Conservation (phyloP, 805 yeast species). For the Wickerhamomyces hampshirensis region DNA sequence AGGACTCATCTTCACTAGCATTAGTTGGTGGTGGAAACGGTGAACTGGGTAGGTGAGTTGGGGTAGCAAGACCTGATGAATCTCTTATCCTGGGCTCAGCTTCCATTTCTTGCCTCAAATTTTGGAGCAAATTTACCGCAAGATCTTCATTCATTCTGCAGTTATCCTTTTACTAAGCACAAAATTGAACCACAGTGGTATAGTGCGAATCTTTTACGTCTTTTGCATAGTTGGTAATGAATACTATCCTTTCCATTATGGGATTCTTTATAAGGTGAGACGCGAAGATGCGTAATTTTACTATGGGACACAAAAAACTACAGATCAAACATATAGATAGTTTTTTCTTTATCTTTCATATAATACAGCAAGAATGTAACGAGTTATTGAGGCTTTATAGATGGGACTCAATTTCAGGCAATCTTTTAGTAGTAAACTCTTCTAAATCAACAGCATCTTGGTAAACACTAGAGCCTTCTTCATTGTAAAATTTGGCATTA, state of each 20-base stretch:
- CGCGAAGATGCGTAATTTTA: too few relatives aligned
- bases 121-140: background rate
- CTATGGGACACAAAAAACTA: too few relatives aligned
- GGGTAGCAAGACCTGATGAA: slow-evolving; percentile 7
- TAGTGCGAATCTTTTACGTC: too few relatives aligned
- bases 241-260: too few relatives aligned
- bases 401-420: slow-evolving; percentile 17
- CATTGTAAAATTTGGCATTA: slow-evolving; percentile 84
- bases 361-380: too few relatives aligned
- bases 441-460: slow-evolving; percentile 76
- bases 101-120: background rate
- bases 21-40: slow-evolving; percentile 1
- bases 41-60: slow-evolving; percentile 1
- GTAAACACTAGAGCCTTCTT: slow-evolving; percentile 85
- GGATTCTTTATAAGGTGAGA: too few relatives aligned
- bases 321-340: too few relatives aligned
- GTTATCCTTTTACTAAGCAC: too few relatives aligned
- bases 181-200: background rate
- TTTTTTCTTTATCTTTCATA: too few relatives aligned
- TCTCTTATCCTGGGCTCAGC: slow-evolving; percentile 1
- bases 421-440: slow-evolving; percentile 58
- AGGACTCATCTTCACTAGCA: background rate
- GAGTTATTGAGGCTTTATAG: too few relatives aligned
- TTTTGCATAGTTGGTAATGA: too few relatives aligned
- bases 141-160: background rate